Base-by-base conservation (phyloP, 2,329 filamentous ascomycete species). In the Sporothrix pallida region DNA sequence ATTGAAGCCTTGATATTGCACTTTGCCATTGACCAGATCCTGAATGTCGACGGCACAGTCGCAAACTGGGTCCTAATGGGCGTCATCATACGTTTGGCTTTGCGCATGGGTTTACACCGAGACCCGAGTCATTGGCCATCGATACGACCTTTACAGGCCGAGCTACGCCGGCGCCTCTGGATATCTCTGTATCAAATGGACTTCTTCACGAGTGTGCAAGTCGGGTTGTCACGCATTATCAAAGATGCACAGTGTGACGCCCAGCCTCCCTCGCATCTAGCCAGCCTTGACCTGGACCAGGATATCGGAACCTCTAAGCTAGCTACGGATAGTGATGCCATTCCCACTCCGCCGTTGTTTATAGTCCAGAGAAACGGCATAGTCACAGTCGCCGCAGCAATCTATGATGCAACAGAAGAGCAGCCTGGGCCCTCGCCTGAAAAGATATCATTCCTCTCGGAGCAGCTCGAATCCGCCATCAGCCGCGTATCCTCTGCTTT, bases 1-100 rank as follows among this genome's bases (percentile, higher is more conserved):
- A 58, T 70, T 10, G 50, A 70, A 13, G 48, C 68, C 3, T 17
- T 70, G 3, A 58, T 70, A 3, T 12, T 70, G 17, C 68, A 56
- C n/a, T 70, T 70, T 46, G 52, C 50, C n/a, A 37, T 70, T 44
- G 68, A 44, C 12, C 68, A 70, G 17, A 58, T 56, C 15, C 13
- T 60, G n/a, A 60, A 46, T 31, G n/a, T 60, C 7, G 52, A 71
- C 8, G 54, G 52, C 7, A 71, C 69, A 2, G 37, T 60, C 37
- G 37, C 69, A 8, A 48, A 48, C n/a, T 71, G 54, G 69, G 69
- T 60, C 6, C 31, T 46, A 3, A 48, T 48, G 31, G 69, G n/a
- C n/a, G 52, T 58, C 9, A 23, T 60, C 31, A 52, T 26, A 23
- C 37, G 52, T 3, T 20, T 46, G 4, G 52, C 69, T 1, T 17